Percentiles rank a stretch among this genome's conserved stretches.
Conservation (phyloP, 176 grass and related monocot species). For the Stipa capillata region DNA sequence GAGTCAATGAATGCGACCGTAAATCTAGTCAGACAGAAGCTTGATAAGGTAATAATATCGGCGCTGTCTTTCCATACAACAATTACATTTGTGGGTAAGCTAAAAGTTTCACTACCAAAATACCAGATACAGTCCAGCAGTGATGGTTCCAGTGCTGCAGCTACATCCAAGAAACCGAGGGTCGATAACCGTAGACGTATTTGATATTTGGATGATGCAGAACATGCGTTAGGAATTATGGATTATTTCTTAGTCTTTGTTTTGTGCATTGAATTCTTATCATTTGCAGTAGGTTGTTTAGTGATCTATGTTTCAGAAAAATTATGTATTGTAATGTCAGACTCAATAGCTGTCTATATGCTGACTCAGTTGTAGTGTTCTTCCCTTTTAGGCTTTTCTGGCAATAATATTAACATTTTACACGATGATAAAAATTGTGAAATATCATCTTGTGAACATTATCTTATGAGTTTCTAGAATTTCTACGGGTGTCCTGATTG, state of each 20-base stretch:
- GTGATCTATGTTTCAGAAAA: not conserved
- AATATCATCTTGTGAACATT: not conserved
- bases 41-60: slow-evolving; percentile 49
- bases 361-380: not conserved
- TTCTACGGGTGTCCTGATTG: not conserved
- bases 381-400: not conserved
- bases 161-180: slow-evolving; percentile 63
- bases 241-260: not conserved
- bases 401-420: not conserved
- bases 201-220: slow-evolving; percentile 21
- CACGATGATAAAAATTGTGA: not conserved
- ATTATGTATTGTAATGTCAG: not conserved
- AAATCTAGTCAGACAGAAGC: slow-evolving; percentile 64
- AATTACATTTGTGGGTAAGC: not conserved
- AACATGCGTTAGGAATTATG: not conserved
- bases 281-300: not conserved
- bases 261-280: not conserved
- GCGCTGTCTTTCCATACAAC: not conserved
- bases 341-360: not conserved
- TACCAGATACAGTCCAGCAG: slow-evolving; percentile 59
- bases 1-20: slow-evolving; percentile 76
- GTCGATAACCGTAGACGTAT: slow-evolving; percentile 66
- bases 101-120: slow-evolving; percentile 14
- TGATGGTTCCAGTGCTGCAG: slow-evolving; percentile 14
- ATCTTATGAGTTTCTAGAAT: not conserved